Base-by-base conservation (phyloP, 768 basidiomycete genomes). In the Saitozyma podzolica region DNA sequence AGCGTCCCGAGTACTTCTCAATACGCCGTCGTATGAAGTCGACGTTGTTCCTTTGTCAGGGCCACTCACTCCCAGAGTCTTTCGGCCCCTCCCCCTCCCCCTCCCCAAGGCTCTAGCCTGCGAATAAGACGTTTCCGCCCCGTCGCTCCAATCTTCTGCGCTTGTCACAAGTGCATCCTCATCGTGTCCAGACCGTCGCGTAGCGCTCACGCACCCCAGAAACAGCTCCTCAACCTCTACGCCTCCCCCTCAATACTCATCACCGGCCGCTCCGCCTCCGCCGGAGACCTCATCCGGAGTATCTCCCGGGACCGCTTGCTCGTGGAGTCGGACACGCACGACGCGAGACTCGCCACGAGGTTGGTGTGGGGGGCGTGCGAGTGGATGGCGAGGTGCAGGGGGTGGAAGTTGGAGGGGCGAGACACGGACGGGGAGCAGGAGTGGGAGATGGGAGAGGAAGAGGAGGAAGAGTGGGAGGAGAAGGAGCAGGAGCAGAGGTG, bases 221-320 rank as follows among this genome's bases (percentile, higher is more conserved):
- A 83, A 79, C 83, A 80, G 51, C 86, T 93, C 65, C 71, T 80
- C 6, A 97, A 97, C 78, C 83, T 88, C 55, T 99, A 87, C 80
- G 83, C 95, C 58, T 97, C 94, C 0, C 82, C 95, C 10, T 96
- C 94, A 0, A 90, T 88, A 0, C 86, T 85, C 61, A 90, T 95
- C 70, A 95, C 95, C 64, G 82, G 85, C 19, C 86, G 89, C 47
- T 88, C 89, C 8, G 80, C 83, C 6, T 85, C 85, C 47, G 85
- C 89, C 63, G 81, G 82, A 45, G 80, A 83, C 2, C 83, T 97
- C 17, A 88, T 95, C 54, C 80, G 83, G 49, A 81, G 83, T 0
- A 89, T 88, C 66, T 81, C 86, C 54, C 80, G 86, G 2, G 76
- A 85, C 63, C 86, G 91, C 20, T 83, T 98, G 37, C 84, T 98